Evolutionary conservation across 2,329 filamentous ascomycete species (phyloP).

Genomic region (Monosporascus sp.): DNA sequence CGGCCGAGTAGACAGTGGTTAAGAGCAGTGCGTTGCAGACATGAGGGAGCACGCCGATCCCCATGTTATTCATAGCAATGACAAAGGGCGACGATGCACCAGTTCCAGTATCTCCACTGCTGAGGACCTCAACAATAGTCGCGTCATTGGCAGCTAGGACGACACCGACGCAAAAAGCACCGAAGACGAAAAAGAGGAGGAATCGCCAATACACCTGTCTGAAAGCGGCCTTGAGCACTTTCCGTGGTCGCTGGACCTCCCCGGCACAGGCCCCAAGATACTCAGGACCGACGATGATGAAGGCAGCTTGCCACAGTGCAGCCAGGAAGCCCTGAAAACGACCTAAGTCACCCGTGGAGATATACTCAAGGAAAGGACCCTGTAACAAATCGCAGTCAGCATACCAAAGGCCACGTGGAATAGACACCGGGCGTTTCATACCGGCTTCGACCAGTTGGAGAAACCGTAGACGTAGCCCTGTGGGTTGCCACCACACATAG

Average conservation of each 20-base stretch:
- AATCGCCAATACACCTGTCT: conserved; percentile 60
- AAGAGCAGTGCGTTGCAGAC: conserved; percentile 57
- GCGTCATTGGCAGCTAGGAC: conserved; percentile 54
- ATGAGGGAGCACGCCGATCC: conserved; percentile 46
- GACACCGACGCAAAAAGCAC: conserved; percentile 55
- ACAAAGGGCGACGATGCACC: conserved; percentile 49
- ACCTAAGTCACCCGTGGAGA: conserved; percentile 48
- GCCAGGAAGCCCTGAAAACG: conserved; percentile 57
- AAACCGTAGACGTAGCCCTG: conserved; percentile 28
- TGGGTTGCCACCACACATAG: conserved; percentile 38
- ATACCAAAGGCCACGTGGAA: no score
- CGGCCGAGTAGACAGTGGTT: conserved; percentile 50
- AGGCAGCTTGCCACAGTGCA: conserved; percentile 55
- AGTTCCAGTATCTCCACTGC: conserved; percentile 43
- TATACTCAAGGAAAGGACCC: conserved; percentile 49
- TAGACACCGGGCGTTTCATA: neutral
- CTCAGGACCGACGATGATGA: conserved; percentile 54
- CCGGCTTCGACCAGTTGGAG: conserved; percentile 37
- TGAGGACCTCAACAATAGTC: conserved; percentile 47
- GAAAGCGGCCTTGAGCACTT: conserved; percentile 52
- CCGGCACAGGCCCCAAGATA: conserved; percentile 42
- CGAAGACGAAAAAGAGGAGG: conserved; percentile 58
- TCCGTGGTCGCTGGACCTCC: conserved; percentile 51
- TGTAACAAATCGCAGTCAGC: neutral
- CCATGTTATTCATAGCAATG: conserved; percentile 48